Percentiles rank a stretch among this genome's conserved stretches.
Evolutionary conservation across 192 early-diverging fungal genomes (phyloP).

Genomic region (Coemansia sp.): DNA sequence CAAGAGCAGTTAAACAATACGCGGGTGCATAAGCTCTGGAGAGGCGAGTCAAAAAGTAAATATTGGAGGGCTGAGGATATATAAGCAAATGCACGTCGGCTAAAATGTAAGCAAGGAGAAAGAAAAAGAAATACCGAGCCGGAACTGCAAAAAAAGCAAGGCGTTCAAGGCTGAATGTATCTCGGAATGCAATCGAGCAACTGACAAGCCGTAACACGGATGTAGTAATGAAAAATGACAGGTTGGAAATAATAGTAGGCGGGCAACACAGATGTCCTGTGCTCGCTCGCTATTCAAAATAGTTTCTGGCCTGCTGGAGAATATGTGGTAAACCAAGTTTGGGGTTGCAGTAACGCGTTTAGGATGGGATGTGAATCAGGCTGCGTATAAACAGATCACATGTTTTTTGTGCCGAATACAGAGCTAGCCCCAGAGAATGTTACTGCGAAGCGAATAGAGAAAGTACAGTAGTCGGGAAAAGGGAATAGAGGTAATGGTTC

Average conservation of each 20-base stretch:
- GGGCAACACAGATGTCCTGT: neutral
- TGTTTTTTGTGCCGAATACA: neutral
- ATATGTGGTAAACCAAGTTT: no score
- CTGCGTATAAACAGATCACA: constrained; percentile 1
- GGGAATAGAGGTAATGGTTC: constrained; percentile 1
- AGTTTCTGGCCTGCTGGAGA: no score
- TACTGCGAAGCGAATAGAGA: constrained; percentile 4
- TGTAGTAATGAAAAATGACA: neutral
- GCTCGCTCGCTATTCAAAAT: no score
- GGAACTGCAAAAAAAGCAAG: neutral
- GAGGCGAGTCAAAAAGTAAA: neutral
- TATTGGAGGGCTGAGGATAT: neutral
- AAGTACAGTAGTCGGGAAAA: neutral
- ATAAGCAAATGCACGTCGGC: neutral
- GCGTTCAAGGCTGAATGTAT: neutral
- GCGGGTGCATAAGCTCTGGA: neutral
- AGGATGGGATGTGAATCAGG: neutral
- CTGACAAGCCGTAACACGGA: neutral
- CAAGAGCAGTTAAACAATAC: constrained; percentile 2
- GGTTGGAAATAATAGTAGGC: neutral
- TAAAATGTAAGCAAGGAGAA: neutral
- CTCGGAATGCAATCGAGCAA: neutral
- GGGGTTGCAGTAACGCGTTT: neutral
- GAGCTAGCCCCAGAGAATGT: neutral
- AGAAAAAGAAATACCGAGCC: neutral